Conservation (phyloP, 1,139 yeast species). For the Suzukiozyma palmioleophila region DNA sequence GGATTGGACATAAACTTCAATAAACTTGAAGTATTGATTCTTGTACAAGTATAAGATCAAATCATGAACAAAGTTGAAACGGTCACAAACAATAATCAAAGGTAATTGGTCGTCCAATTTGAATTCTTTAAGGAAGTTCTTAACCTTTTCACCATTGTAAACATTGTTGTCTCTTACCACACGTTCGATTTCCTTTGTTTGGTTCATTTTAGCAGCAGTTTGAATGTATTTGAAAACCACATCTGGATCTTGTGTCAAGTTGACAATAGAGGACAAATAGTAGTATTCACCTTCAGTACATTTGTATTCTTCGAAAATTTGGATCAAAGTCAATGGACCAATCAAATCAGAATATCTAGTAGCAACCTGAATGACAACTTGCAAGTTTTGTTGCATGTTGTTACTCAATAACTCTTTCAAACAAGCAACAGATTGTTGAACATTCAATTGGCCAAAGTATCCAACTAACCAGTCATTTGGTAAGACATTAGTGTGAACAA, state of each 20-base stretch:
- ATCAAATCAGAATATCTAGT: conserved; percentile 92
- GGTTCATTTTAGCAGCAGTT: conserved; percentile 88
- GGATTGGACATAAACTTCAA: conserved; percentile 95
- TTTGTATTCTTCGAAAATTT: conserved; percentile 89
- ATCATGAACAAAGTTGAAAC: conserved; percentile 89
- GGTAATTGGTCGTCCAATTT: conserved; percentile 94
- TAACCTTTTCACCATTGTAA: conserved; percentile 95
- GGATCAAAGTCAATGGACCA: conserved; percentile 80
- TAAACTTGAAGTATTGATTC: conserved; percentile 90
- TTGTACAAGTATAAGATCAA: conserved; percentile 89
- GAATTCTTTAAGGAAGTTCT: conserved; percentile 92
- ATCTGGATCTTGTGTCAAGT: conserved; percentile 88
- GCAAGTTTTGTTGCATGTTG: conserved; percentile 84
- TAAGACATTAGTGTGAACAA: conserved; percentile 79
- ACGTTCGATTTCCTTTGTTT: conserved; percentile 91
- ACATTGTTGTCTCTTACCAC: conserved; percentile 91
- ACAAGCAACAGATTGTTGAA: conserved; percentile 88
- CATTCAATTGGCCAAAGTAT: conserved; percentile 90
- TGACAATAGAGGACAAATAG: conserved; percentile 89
- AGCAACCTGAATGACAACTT: conserved; percentile 93
- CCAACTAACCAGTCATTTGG: conserved; percentile 93
- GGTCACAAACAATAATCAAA: conserved; percentile 91
- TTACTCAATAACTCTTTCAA: conserved; percentile 79
- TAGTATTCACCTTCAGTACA: conserved; percentile 92
- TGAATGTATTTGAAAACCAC: conserved; percentile 95